These are phyloP conservation scores for Zygotorulaspora chibaensis DNA, from an alignment of 805 yeast genomes.

Conservation along the genomic window DNA sequence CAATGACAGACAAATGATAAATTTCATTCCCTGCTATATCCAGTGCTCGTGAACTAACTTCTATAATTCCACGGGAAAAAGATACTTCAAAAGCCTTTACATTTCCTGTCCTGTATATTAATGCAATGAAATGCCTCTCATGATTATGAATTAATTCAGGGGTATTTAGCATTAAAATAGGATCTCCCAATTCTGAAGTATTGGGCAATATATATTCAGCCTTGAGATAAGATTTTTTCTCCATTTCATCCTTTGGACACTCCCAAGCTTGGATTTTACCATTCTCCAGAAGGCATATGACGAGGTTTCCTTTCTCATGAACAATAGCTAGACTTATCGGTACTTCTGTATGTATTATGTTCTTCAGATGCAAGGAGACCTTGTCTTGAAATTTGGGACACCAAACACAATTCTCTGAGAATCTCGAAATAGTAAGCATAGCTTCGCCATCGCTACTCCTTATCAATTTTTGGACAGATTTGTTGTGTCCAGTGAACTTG, in stretches of 20 bases:
- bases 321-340: conserved; percentile 48
- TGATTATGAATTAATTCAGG: conserved; percentile 35
- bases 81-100: conserved; percentile 35
- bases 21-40: conserved; percentile 34
- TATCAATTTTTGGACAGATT: conserved; percentile 63
- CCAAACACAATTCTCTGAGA: conserved; percentile 57
- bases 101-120: conserved; percentile 40
- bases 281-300: conserved; percentile 44
- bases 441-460: conserved; percentile 66
- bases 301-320: conserved; percentile 44
- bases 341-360: conserved; percentile 41
- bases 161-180: conserved; percentile 35
- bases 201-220: conserved; percentile 13
- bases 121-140: conserved; percentile 45
- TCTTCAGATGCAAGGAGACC: conserved; percentile 38
- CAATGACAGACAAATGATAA: conserved; percentile 52
- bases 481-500: conserved; percentile 80
- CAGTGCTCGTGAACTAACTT: conserved; percentile 25
- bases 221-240: conserved; percentile 17
- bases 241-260: conserved; percentile 36
- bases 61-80: conserved; percentile 31
- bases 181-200: conserved; percentile 16
- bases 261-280: conserved; percentile 56
- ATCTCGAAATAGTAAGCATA: conserved; percentile 55
- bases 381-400: conserved; percentile 35